Conservation (phyloP, 108 stramenopile species). For the Cyclotella kingstonii region DNA sequence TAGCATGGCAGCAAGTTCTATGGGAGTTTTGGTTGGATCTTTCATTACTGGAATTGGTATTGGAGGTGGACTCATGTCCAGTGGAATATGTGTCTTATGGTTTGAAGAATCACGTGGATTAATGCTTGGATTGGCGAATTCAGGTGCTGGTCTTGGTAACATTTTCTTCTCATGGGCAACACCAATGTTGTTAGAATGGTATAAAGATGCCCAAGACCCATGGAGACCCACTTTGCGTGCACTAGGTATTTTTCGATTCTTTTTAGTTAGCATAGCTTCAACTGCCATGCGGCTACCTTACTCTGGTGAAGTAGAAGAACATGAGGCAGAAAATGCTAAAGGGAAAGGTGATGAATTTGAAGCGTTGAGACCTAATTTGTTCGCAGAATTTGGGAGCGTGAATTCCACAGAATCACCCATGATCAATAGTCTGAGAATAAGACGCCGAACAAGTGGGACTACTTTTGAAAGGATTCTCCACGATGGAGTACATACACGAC, state of each 20-base stretch:
- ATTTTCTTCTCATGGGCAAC: slow-evolving; percentile 14
- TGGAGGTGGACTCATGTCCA: neutral
- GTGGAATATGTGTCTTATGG: slow-evolving; percentile 6
- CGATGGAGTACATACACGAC: neutral
- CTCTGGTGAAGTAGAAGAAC: slow-evolving; percentile 12
- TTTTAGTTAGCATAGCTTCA: neutral
- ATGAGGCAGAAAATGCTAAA: too few species aligned
- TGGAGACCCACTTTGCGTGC: slow-evolving; percentile 14
- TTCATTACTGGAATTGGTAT: neutral
- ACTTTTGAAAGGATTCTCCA: too few species aligned
- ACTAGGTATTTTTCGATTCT: neutral
- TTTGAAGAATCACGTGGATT: neutral
- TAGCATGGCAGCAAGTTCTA: neutral
- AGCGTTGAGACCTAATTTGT: too few species aligned
- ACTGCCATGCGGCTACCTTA: slow-evolving; percentile 5
- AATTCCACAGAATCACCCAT: too few species aligned
- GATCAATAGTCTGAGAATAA: too few species aligned
- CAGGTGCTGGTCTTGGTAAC: slow-evolving; percentile 6
- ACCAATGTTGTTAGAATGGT: neutral
- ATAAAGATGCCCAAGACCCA: slow-evolving; percentile 1
- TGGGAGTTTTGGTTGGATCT: neutral
- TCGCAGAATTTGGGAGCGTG: too few species aligned
- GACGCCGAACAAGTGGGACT: too few species aligned
- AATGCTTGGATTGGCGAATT: slow-evolving; percentile 6
- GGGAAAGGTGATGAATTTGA: neutral